These are phyloP conservation scores for Paecilomyces variotii DNA, from an alignment of 2,329 filamentous ascomycete species.

Conservation along the genomic window DNA sequence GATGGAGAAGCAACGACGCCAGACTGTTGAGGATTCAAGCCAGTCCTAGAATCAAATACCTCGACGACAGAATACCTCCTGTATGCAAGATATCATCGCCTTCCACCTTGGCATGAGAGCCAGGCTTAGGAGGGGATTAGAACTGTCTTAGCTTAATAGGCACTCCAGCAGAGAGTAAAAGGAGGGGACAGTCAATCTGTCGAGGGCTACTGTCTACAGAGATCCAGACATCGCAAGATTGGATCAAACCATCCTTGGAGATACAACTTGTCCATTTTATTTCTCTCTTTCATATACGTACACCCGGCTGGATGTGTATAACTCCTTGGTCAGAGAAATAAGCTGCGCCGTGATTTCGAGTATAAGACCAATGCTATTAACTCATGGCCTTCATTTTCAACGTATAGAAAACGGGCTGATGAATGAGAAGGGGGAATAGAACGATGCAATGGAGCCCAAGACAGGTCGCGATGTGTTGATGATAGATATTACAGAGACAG, in stretches of 20 bases:
- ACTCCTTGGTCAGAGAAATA: not conserved
- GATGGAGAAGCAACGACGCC: too few species aligned
- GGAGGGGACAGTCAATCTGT: not conserved
- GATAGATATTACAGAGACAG: not conserved
- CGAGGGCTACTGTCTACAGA: not conserved
- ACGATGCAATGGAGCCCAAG: not conserved
- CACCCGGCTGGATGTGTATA: not conserved
- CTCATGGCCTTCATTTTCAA: not conserved
- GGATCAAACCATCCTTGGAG: not conserved
- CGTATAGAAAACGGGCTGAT: not conserved
- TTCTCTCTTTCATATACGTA: not conserved
- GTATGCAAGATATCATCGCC: too few species aligned
- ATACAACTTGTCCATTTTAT: not conserved
- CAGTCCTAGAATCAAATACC: too few species aligned
- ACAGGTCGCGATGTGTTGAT: not conserved
- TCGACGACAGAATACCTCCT: too few species aligned
- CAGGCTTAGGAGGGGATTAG: too few species aligned
- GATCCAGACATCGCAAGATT: too few species aligned
- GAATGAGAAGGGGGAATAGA: not conserved
- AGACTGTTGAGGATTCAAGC: too few species aligned
- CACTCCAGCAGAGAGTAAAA: not conserved
- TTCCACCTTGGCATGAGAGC: too few species aligned
- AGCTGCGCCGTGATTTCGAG: not conserved
- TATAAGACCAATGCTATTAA: not conserved
- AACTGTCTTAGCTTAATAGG: not conserved